A percentile compares a stretch with the other conserved stretches of the same genome.
These are phyloP conservation scores for Suhomyces choctaworum DNA, from an alignment of 1,139 yeast species.

Conservation along the genomic window DNA sequence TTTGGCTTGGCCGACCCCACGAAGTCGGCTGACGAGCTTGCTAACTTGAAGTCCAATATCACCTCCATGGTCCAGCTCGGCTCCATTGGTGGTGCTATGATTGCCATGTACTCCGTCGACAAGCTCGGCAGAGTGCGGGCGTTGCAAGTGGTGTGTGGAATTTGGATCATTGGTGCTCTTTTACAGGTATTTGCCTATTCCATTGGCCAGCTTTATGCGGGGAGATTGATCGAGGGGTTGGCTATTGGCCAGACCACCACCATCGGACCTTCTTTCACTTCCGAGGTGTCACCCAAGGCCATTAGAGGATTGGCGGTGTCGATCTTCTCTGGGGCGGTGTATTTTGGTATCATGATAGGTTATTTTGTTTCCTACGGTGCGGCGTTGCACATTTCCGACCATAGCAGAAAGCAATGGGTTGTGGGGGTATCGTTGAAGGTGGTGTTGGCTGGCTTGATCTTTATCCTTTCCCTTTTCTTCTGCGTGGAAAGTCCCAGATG, in stretches of 20 bases:
- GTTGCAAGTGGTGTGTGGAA: constrained; percentile 43
- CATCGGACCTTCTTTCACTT: constrained; percentile 54
- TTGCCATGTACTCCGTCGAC: constrained; percentile 54
- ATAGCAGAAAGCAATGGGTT: constrained; percentile 38
- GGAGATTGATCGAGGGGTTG: constrained; percentile 54
- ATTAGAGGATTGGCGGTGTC: constrained; percentile 54
- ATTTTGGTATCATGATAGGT: constrained; percentile 53
- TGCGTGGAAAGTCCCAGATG: constrained; percentile 50
- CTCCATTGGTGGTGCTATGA: constrained; percentile 55
- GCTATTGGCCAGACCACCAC: constrained; percentile 60
- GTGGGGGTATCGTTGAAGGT: constrained; percentile 29
- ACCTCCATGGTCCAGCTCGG: constrained; percentile 66
- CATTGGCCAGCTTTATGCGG: constrained; percentile 55
- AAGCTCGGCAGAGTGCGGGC: constrained; percentile 56
- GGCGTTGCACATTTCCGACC: constrained; percentile 32
- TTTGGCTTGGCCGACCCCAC: constrained; percentile 49
- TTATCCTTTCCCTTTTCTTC: constrained; percentile 35
- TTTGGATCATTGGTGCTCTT: constrained; percentile 50
- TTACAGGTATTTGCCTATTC: constrained; percentile 47
- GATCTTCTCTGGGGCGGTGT: constrained; percentile 56
- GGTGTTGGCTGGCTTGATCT: constrained; percentile 43
- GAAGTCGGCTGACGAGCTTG: constrained; percentile 38
- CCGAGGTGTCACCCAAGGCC: constrained; percentile 55
- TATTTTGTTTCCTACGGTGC: constrained; percentile 51
- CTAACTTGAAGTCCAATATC: constrained; percentile 54